Conservation (phyloP, 352 stramenopile species). For the Pythium apleroticum region DNA sequence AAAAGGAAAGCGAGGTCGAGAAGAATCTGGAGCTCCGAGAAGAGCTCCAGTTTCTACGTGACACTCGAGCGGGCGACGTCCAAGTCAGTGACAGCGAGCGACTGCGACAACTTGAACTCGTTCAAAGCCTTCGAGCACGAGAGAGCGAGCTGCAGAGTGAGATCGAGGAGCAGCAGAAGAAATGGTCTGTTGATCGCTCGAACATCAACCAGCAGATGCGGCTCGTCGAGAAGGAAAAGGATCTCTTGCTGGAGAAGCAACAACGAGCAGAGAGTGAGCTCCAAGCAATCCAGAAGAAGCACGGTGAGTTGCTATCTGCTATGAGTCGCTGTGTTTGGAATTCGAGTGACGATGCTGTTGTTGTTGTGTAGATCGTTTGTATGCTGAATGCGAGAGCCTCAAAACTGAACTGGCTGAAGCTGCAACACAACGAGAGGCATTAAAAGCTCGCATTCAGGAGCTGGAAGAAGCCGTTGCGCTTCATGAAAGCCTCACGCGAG, state of each 20-base stretch:
- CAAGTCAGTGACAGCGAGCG: conserved; percentile 56
- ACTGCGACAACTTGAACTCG: conserved; percentile 54
- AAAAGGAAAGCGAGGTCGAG: conserved; percentile 46
- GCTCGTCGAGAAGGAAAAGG: conserved; percentile 55
- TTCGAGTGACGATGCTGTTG: background rate
- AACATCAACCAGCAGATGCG: conserved; percentile 51
- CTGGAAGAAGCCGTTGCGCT: conserved; percentile 39
- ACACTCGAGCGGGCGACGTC: conserved; percentile 48
- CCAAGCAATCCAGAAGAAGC: conserved; percentile 30
- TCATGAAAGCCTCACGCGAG: conserved; percentile 37
- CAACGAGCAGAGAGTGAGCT: conserved; percentile 26
- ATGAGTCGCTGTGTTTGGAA: background rate
- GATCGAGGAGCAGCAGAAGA: conserved; percentile 60
- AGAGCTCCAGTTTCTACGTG: conserved; percentile 57
- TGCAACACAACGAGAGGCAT: conserved; percentile 1
- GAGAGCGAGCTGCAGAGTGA: conserved; percentile 54
- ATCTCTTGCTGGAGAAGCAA: conserved; percentile 40
- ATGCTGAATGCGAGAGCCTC: conserved; percentile 22
- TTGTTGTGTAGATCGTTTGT: conserved; percentile 20
- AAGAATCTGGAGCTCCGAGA: conserved; percentile 45
- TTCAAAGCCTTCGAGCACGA: conserved; percentile 46
- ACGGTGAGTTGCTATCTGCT: conserved; percentile 25
- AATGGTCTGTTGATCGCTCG: conserved; percentile 48
- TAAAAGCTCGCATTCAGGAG: conserved; percentile 29
- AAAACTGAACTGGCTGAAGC: conserved; percentile 20